Percentiles rank a stretch among this genome's conserved stretches.
These are phyloP conservation scores for Chaetoceros tenuissimus DNA, from an alignment of 108 stramenopile species.

Conservation along the genomic window DNA sequence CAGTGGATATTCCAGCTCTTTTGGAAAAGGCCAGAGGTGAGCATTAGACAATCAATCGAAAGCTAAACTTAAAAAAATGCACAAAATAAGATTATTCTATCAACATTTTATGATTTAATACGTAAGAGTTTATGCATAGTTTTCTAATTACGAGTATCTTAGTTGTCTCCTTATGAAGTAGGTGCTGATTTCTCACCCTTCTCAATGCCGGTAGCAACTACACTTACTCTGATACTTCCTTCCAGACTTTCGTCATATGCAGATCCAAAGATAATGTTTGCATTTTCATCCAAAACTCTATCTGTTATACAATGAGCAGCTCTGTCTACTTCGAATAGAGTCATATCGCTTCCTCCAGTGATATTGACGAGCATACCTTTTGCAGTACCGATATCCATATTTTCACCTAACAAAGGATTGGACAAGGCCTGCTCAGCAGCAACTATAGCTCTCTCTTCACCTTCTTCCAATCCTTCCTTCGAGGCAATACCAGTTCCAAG, in stretches of 20 bases:
- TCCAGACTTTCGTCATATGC: slow-evolving; percentile 53
- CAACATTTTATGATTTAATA: no score
- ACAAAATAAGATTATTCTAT: no score
- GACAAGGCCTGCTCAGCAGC: slow-evolving; percentile 68
- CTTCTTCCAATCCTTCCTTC: slow-evolving; percentile 23
- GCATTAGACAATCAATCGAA: neutral
- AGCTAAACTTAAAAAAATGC: no score
- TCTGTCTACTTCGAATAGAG: slow-evolving; percentile 38
- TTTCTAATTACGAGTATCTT: no score
- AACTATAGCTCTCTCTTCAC: slow-evolving; percentile 62
- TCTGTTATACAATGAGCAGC: slow-evolving; percentile 34
- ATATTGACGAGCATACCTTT: slow-evolving; percentile 81
- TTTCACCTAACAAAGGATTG: slow-evolving; percentile 60
- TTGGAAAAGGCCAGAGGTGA: slow-evolving; percentile 53
- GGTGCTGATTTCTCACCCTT: no score
- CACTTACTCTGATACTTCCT: slow-evolving; percentile 54
- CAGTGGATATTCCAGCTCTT: slow-evolving; percentile 79
- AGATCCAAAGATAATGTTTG: slow-evolving; percentile 77
- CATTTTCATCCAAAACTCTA: slow-evolving; percentile 40
- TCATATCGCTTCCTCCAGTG: slow-evolving; percentile 41
- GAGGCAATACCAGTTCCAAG: slow-evolving; percentile 60
- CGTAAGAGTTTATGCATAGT: no score
- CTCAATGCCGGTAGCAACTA: slow-evolving; percentile 74
- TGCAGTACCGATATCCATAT: slow-evolving; percentile 47
- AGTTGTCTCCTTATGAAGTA: no score